phyloP scores from a whole-genome alignment of 2,329 filamentous ascomycete species.

The Diaporthe helianthi region DNA sequence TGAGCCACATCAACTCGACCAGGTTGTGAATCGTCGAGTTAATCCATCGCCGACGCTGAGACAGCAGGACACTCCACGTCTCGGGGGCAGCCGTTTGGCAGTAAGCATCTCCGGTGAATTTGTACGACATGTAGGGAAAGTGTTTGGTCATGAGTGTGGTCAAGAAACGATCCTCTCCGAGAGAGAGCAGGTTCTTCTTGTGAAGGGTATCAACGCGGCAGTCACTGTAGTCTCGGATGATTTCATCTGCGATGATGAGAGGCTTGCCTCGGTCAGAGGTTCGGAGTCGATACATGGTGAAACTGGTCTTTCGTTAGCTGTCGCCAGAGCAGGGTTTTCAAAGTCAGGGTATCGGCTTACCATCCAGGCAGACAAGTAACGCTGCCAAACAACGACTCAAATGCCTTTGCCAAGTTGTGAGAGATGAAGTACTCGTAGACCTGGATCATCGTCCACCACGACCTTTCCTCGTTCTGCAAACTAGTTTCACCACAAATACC shows the following conservation, averaged over 20 bases:
- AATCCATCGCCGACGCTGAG: constrained; percentile 99
- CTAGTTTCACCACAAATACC: constrained; percentile 98
- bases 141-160: constrained; percentile 98
- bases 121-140: constrained; percentile 94
- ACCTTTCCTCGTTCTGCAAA: constrained; percentile 91
- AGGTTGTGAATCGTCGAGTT: constrained; percentile 99
- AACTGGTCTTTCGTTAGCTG: constrained; percentile 67
- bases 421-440: constrained; percentile 99
- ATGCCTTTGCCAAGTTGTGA: constrained; percentile 94
- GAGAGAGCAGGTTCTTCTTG: constrained; percentile 92
- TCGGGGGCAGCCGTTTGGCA: constrained; percentile 94
- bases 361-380: constrained; percentile 99
- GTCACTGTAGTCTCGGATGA: constrained; percentile 88
- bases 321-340: constrained; percentile 9
- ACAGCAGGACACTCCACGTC: constrained; percentile 90
- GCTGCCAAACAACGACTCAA: constrained; percentile 96
- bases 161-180: constrained; percentile 96
- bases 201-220: constrained; percentile 93
- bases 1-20: constrained; percentile 85
- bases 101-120: constrained; percentile 92
- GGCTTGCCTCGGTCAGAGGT: constrained; percentile 94
- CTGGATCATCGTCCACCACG: constrained; percentile 99
- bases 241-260: constrained; percentile 86
- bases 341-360: constrained; percentile 62
- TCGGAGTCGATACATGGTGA: constrained; percentile 97